A percentile compares a stretch with the other conserved stretches of the same genome.
Evolutionary conservation across 2,329 filamentous ascomycete species (phyloP).

Genomic region (Colletotrichum melonis): DNA sequence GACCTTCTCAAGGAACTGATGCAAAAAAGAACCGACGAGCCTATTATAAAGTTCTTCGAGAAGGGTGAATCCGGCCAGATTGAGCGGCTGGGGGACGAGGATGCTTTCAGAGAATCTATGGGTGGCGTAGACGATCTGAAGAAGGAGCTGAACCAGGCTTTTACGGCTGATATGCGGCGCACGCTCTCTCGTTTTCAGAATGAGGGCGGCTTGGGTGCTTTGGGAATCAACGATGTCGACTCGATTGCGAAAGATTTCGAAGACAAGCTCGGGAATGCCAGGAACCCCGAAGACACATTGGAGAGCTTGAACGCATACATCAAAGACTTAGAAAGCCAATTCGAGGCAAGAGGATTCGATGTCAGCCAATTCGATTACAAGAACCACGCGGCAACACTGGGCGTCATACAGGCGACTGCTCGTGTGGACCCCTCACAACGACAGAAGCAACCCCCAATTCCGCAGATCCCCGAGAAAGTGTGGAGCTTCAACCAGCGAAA

Average conservation of each 20-base stretch:
- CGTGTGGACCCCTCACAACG: conserved; percentile 38
- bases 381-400: conserved; percentile 30
- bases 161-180: conserved; percentile 40
- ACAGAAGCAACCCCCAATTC: conserved; percentile 36
- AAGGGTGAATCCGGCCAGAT: conserved; percentile 53
- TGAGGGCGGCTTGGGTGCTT: conserved; percentile 39
- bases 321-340: conserved; percentile 44
- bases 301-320: conserved; percentile 48
- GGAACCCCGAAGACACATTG: conserved; percentile 49
- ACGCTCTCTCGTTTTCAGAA: conserved; percentile 43
- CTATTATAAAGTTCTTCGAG: conserved; percentile 60
- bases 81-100: conserved; percentile 50
- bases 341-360: conserved; percentile 31
- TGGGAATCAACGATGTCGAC: conserved; percentile 59
- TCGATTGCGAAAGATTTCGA: conserved; percentile 48
- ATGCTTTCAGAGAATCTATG: conserved; percentile 54
- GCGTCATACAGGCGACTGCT: conserved; percentile 21
- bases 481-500: conserved; percentile 52
- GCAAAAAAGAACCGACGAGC: conserved; percentile 28
- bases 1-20: conserved; percentile 39
- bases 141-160: conserved; percentile 41
- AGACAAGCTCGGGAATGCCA: conserved; percentile 27
- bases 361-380: conserved; percentile 29
- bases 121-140: conserved; percentile 44
- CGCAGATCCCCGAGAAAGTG: conserved; percentile 49